Evolutionary conservation across 768 basidiomycete species (phyloP), one percentile per base, ranked within the genome.

Genomic region (Russula vinacea): DNA sequence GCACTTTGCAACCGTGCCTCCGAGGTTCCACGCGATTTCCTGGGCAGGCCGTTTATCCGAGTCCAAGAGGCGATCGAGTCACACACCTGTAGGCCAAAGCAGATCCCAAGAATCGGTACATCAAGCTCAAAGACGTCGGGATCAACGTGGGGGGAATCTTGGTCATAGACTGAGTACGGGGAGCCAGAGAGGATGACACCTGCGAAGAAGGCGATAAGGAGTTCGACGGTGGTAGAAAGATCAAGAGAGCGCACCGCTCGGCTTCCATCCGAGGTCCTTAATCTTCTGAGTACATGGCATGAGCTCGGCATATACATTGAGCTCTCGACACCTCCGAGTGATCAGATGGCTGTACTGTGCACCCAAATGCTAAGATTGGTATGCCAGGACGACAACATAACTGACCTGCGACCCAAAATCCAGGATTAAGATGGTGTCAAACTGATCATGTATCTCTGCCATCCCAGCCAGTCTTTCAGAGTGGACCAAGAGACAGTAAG

Each of bases 151-250:
- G 97, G 96, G 5, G 97, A 88, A 67, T 86, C 95, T 33, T 83
- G 75, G 68, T 95, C 97, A 75, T 98, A 98, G 22, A 98, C 97
- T 37, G 96, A 98, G 77, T 96, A 98, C 0, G 97, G 97, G 1
- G 97, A 98, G 49, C 97, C 97, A 44, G 95, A 98, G 44, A 99
- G 82, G 71, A 98, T 98, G 74, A 99, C 89, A 62, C 96, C 96
- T 89, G 66, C 8, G 51, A 37, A 58, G 56, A n/a, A n/a, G 10
- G 39, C 35, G 14, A 17, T 14, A 47, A 17, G 9, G 5, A 13
- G 40, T 14, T 9, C 8, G 11, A n/a, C 6, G 29, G 29, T 57
- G 26, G 26, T 40, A 50, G 26, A 54, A 47, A 57, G 22, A 16
- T 14, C 35, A 44, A 39, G 81, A 67, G 16, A 54, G 39, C 19